Percentiles rank a stretch among this genome's conserved stretches.
These are phyloP conservation scores for Oryza rufipogon DNA, from an alignment of 176 grass and related monocot genomes.

Conservation along the genomic window DNA sequence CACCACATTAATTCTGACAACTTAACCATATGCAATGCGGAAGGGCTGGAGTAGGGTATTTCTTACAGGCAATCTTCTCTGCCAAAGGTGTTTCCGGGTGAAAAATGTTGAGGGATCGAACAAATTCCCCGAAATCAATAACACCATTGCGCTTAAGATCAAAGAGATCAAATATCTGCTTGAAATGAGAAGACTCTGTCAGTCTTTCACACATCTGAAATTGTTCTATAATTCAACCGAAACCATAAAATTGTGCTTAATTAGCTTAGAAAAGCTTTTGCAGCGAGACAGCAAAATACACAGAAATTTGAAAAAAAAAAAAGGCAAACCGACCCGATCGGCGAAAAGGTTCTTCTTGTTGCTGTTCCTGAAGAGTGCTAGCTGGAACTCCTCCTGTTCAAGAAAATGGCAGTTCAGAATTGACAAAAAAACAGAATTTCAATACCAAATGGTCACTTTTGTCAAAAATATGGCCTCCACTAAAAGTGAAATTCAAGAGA, in stretches of 20 bases:
- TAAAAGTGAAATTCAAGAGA: background rate
- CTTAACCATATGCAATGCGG: background rate
- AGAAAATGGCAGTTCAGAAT: background rate
- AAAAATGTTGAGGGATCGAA: slow-evolving; percentile 79
- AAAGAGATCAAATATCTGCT: slow-evolving; percentile 95
- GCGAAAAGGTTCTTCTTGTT: slow-evolving; percentile 70
- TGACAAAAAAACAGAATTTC: background rate
- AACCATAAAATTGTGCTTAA: background rate
- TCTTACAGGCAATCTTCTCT: slow-evolving; percentile 79
- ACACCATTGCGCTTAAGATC: slow-evolving; percentile 76
- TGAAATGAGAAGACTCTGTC: background rate
- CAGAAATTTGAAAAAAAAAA: background rate
- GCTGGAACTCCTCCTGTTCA: slow-evolving; percentile 77
- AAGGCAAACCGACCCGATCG: slow-evolving; percentile 58
- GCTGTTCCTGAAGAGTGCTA: slow-evolving; percentile 83
- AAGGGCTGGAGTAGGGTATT: background rate
- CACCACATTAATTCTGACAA: no score
- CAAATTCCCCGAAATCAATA: slow-evolving; percentile 85
- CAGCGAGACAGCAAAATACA: background rate
- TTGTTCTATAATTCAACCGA: background rate
- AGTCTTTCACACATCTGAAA: background rate
- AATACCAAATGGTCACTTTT: background rate
- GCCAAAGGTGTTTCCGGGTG: slow-evolving; percentile 67
- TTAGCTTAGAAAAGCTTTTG: background rate
- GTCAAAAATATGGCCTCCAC: background rate